Evolutionary conservation across 192 early-diverging fungal genomes (phyloP).

Genomic region (Coemansia sp.): DNA sequence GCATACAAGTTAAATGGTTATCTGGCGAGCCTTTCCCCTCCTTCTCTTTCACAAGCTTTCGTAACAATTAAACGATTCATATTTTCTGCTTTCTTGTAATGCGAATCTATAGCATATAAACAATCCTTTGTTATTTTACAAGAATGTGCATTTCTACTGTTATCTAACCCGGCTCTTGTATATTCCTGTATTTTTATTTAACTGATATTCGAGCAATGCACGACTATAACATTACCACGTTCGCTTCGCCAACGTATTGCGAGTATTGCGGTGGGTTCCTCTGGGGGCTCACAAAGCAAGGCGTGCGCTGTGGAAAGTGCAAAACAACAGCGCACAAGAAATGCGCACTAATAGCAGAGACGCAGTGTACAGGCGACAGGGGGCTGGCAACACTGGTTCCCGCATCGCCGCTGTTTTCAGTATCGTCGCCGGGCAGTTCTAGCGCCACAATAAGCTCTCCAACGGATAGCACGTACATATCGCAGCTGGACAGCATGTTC

Average conservation of each 20-base stretch:
- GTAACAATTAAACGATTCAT: not conserved
- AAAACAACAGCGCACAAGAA: slow-evolving; percentile 55
- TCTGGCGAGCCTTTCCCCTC: not conserved
- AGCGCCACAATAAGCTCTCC: not conserved
- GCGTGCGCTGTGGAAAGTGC: slow-evolving; percentile 60
- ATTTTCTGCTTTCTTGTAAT: slow-evolving; percentile 11
- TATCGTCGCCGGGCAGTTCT: not conserved
- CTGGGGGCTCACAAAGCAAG: slow-evolving; percentile 69
- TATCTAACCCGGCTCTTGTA: not conserved
- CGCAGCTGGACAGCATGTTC: slow-evolving; percentile 44
- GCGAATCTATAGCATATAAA: not conserved
- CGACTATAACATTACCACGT: slow-evolving; percentile 54
- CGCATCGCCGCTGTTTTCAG: not conserved
- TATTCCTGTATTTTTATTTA: not conserved
- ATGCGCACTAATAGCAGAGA: slow-evolving; percentile 47
- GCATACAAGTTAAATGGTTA: too few species aligned
- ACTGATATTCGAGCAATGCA: slow-evolving; percentile 38
- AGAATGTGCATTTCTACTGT: not conserved
- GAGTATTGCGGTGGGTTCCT: slow-evolving; percentile 63
- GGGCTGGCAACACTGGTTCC: slow-evolving; percentile 34
- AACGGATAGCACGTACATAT: slow-evolving; percentile 13
- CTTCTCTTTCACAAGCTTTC: not conserved
- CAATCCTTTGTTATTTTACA: not conserved
- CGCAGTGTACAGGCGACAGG: slow-evolving; percentile 32
- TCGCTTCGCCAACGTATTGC: slow-evolving; percentile 64